Evolutionary conservation across 306 rosid genomes (phyloP), one percentile per base, ranked within the genome.

Genomic region (Lupinus albus): DNA sequence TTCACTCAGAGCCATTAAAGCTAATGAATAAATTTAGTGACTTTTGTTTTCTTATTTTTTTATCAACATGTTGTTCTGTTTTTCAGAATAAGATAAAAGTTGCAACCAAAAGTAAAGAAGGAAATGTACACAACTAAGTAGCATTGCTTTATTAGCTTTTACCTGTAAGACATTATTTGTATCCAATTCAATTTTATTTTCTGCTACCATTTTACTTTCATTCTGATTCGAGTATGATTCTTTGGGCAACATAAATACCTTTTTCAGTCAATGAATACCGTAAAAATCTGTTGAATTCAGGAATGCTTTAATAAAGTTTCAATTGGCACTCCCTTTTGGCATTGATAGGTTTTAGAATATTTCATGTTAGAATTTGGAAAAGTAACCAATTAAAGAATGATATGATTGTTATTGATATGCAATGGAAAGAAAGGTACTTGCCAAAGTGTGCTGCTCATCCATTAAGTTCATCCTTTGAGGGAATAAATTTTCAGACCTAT

Each of bases 71-170:
- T 44, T 17, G 28, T 32, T 28, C 57, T 45, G 14, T 42, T 58
- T 28, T 68, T 68, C 61, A 61, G 73, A 70, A 62, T 64, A 51
- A 45, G 74, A 64, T 79, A 62, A 76, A 79, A 70, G 80, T 72
- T 73, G 45, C 35, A 58, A 56, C 72, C 38, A 68, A 68, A 76
- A 69, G 68, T 18, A 54, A 72, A 72, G 52, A 76, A 51, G 45
- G 64, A 36, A 68, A 77, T 73, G 81, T 16, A 54, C 70, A 55
- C 62, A 74, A 61, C 62, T 68, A 21, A 52, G n/a, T n/a, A n/a
- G n/a, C 28, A 45, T 69, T 55, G 72, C 81, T 83, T 67, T 72
- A 63, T 76, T 57, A 79, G 84, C 82, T 66, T 71, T 77, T 65
- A 76, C 48, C 78, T 48, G 74, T 7, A 77, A 67, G 71, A 66